Conservation (phyloP, 306 rosid species). For the Astragalus membranaceus region DNA sequence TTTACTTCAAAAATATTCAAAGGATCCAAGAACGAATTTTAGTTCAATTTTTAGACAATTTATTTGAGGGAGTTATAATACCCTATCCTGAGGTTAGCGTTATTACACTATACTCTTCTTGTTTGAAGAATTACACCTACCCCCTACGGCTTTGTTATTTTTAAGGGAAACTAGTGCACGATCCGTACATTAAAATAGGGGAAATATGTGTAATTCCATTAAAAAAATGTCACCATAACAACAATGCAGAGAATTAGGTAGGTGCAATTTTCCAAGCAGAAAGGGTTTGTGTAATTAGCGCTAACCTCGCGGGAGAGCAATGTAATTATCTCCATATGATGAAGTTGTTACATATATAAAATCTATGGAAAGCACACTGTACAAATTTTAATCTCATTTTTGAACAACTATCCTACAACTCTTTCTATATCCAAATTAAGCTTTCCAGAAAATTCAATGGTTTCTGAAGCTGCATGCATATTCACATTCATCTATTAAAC, state of each 20-base stretch:
- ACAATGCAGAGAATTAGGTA: not conserved
- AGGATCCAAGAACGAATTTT: not conserved
- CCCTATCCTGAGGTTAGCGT: not conserved
- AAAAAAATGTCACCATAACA: not conserved
- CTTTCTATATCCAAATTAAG: conserved; percentile 3
- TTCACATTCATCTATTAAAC: conserved; percentile 15
- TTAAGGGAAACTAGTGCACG: not conserved
- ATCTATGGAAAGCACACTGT: not conserved
- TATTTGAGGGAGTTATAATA: not conserved
- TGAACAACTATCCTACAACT: conserved; percentile 2
- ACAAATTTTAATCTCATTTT: not conserved
- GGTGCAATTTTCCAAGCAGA: not conserved
- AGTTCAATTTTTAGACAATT: not conserved
- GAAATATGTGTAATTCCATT: not conserved
- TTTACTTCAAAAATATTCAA: not conserved
- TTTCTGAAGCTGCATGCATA: conserved; percentile 20
- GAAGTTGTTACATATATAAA: not conserved
- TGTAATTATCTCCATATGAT: not conserved
- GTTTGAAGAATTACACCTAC: not conserved
- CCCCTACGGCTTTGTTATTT: not conserved
- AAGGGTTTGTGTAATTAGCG: not conserved
- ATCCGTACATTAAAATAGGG: not conserved
- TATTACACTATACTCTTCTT: not conserved
- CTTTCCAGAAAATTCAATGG: conserved; percentile 3
- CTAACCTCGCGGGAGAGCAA: not conserved